Conservation (phyloP, 345 rosid species). For the Pistacia integerrima region DNA sequence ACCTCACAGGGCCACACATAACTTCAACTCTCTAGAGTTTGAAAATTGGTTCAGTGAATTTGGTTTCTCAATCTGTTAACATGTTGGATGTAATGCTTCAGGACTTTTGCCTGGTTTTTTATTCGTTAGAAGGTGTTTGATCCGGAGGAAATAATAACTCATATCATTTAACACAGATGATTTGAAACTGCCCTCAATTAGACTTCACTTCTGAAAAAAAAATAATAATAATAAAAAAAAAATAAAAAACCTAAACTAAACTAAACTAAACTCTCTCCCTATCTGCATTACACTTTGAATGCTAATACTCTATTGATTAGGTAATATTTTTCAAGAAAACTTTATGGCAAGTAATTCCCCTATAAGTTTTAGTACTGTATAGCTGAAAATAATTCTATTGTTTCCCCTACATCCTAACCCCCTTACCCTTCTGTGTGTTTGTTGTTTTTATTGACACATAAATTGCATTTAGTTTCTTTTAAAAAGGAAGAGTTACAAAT, state of each 20-base stretch:
- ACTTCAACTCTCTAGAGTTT: no score
- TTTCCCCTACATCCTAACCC: no score
- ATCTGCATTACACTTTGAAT: not conserved
- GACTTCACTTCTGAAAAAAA: not conserved
- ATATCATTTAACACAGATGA: not conserved
- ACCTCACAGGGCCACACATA: not conserved
- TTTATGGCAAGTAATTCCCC: not conserved
- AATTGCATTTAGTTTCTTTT: not conserved
- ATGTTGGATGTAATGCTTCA: not conserved
- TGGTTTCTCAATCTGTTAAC: not conserved
- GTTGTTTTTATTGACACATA: slow-evolving; percentile 9
- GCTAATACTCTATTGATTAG: not conserved
- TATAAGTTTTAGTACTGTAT: no score
- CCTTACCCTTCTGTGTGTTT: not conserved
- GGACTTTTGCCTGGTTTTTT: not conserved
- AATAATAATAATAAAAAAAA: not conserved
- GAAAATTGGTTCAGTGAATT: not conserved
- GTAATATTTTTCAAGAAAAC: not conserved
- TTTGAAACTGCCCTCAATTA: not conserved
- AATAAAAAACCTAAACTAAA: no score
- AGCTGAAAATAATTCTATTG: no score
- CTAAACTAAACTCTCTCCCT: no score
- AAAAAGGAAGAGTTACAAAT: no score
- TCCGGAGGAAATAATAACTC: not conserved
- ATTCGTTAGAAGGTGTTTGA: not conserved